phyloP scores from a whole-genome alignment of 352 stramenopile species.

The Pythium periplocum region DNA sequence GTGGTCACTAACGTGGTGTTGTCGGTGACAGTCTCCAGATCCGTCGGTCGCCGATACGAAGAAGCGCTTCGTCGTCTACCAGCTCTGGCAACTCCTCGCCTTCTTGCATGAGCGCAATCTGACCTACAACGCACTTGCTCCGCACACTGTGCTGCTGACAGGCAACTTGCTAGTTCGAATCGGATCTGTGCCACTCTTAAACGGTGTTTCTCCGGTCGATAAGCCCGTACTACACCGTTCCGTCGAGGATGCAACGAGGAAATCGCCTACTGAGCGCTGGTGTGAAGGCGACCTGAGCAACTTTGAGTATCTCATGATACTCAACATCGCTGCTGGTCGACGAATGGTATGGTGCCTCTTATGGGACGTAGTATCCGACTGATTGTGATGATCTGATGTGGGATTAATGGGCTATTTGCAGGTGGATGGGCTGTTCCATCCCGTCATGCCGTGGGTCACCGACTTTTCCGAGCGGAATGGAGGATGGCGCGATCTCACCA shows the following conservation, averaged over 20 bases:
- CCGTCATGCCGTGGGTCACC: slow-evolving; percentile 95
- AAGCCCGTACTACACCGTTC: neutral
- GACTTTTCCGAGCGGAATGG: slow-evolving; percentile 69
- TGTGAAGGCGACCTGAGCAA: slow-evolving; percentile 85
- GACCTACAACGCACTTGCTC: slow-evolving; percentile 34
- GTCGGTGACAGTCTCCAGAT: slow-evolving; percentile 16
- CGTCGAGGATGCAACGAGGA: slow-evolving; percentile 12
- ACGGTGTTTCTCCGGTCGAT: neutral
- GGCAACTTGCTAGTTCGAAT: slow-evolving; percentile 52
- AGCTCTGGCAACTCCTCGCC: slow-evolving; percentile 38
- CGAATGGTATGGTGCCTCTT: slow-evolving; percentile 38
- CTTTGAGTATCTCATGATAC: slow-evolving; percentile 91
- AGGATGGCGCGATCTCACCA: slow-evolving; percentile 87
- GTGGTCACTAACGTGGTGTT: neutral
- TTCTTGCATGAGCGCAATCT: slow-evolving; percentile 42
- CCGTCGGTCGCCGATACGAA: slow-evolving; percentile 43
- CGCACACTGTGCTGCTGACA: slow-evolving; percentile 36
- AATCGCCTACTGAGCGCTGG: slow-evolving; percentile 85
- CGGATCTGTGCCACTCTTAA: slow-evolving; percentile 24
- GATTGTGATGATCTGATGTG: neutral
- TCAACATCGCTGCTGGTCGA: slow-evolving; percentile 89
- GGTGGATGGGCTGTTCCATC: slow-evolving; percentile 81
- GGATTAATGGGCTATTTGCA: slow-evolving; percentile 9
- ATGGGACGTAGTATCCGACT: neutral
- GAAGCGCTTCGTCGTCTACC: slow-evolving; percentile 64